Conservation (phyloP, 192 early-diverging fungal genomes). For the Radiomyces spectabilis region DNA sequence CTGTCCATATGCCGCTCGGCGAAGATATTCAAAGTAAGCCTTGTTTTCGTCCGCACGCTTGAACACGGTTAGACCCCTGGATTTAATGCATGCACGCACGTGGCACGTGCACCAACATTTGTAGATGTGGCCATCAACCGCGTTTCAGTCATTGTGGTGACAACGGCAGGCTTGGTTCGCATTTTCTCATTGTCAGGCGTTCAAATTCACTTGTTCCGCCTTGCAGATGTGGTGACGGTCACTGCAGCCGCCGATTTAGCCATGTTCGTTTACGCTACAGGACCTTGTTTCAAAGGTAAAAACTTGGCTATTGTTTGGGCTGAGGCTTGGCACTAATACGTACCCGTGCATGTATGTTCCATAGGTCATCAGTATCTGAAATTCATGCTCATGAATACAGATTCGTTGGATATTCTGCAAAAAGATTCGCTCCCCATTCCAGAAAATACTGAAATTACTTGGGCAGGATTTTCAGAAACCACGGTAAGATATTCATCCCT, state of each 20-base stretch:
- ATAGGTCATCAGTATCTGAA: slow-evolving; percentile 46
- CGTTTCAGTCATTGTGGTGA: slow-evolving; percentile 61
- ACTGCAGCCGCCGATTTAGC: slow-evolving; percentile 31
- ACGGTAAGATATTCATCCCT: slow-evolving; percentile 47
- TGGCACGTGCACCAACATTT: too few species aligned
- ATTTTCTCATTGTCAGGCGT: slow-evolving; percentile 74
- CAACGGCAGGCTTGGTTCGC: slow-evolving; percentile 67
- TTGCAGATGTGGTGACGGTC: slow-evolving; percentile 45
- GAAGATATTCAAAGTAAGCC: slow-evolving; percentile 59
- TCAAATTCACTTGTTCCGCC: slow-evolving; percentile 63
- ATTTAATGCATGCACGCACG: too few species aligned
- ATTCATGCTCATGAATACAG: slow-evolving; percentile 61
- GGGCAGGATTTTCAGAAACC: slow-evolving; percentile 82
- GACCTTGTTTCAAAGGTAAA: slow-evolving; percentile 21
- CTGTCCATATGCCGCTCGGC: slow-evolving; percentile 48
- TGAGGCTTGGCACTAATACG: too few species aligned
- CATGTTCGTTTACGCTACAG: slow-evolving; percentile 27
- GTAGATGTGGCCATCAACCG: slow-evolving; percentile 67
- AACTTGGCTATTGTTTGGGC: background rate
- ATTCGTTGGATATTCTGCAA: slow-evolving; percentile 38
- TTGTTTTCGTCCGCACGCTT: too few species aligned
- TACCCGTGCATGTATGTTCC: background rate
- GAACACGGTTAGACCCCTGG: too few species aligned
- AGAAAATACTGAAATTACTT: slow-evolving; percentile 51
- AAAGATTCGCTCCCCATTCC: slow-evolving; percentile 59